Conservation (phyloP, 2,329 filamentous ascomycete species). For the Alternaria arbusti region DNA sequence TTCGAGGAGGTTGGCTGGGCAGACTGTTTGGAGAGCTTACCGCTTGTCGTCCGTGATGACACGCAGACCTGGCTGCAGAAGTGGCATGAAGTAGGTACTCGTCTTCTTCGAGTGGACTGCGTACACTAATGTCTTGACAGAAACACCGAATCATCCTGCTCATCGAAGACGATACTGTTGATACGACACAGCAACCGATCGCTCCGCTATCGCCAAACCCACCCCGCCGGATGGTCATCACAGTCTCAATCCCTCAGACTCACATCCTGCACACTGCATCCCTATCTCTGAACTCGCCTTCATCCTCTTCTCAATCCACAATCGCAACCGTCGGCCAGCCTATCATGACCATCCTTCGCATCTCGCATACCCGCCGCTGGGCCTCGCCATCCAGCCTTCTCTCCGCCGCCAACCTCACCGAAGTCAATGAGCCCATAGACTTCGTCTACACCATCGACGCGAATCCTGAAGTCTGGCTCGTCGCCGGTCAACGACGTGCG, state of each 20-base stretch:
- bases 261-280: constrained; percentile 83
- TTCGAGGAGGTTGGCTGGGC: constrained; percentile 63
- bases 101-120: rapidly evolving
- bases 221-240: constrained; percentile 76
- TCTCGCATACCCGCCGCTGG: constrained; percentile 65
- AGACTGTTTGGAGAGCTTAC: constrained; percentile 59
- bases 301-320: constrained; percentile 28
- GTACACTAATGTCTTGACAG: constrained; percentile 28
- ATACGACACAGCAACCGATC: constrained; percentile 10
- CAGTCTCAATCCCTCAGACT: constrained; percentile 85
- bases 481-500: constrained; percentile 80
- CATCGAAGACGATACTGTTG: constrained; percentile 12
- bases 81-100: constrained; percentile 62
- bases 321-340: constrained; percentile 69
- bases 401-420: constrained; percentile 34
- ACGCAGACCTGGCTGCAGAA: constrained; percentile 59
- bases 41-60: constrained; percentile 51
- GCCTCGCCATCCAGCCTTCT: constrained; percentile 32
- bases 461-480: constrained; percentile 77
- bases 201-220: constrained; percentile 46
- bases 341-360: constrained; percentile 65
- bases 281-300: constrained; percentile 59
- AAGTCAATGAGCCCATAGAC: constrained; percentile 62
- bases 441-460: constrained; percentile 85
- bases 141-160: constrained; percentile 32